Percentiles rank a stretch among this genome's conserved stretches.
Evolutionary conservation across 2,329 filamentous ascomycete genomes (phyloP).

Genomic region (Fusarium palustre): DNA sequence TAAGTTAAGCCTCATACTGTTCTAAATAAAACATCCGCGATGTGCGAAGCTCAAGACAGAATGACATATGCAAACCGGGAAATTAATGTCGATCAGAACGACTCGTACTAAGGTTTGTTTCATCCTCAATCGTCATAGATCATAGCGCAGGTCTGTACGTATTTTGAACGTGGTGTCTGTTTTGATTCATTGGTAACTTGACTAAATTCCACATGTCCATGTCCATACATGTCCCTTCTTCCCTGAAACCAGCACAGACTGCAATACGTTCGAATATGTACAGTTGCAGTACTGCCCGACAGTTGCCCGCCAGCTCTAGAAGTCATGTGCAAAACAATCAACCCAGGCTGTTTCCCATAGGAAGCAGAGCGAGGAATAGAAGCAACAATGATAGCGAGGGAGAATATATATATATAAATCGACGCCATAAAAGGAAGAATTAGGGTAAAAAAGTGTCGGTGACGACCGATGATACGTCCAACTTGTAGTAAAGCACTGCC

Average conservation of each 20-base stretch:
- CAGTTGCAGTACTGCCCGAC: conserved; percentile 31
- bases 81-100: conserved; percentile 25
- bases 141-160: neutral
- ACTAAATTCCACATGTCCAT: conserved; percentile 14
- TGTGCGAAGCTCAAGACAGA: conserved; percentile 12
- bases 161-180: conserved; percentile 29
- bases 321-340: conserved; percentile 32
- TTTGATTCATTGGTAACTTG: conserved; percentile 33
- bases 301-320: conserved; percentile 41
- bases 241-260: conserved; percentile 27
- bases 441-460: conserved; percentile 37
- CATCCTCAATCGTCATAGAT: conserved; percentile 28
- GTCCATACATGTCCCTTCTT: conserved; percentile 11
- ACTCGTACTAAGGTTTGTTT: conserved; percentile 23
- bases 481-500: conserved; percentile 27
- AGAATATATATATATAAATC: conserved; percentile 21
- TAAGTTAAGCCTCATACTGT: neutral
- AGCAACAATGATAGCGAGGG: neutral
- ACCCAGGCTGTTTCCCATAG: conserved; percentile 11
- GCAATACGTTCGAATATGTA: conserved; percentile 36
- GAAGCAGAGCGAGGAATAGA: conserved; percentile 22
- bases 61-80: conserved; percentile 13
- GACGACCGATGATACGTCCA: conserved; percentile 40
- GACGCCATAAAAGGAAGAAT: conserved; percentile 38
- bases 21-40: neutral